Evolutionary conservation across 768 basidiomycete genomes (phyloP), one percentile per base, ranked within the genome.

Genomic region (Termitomyces bulborhizus): DNA sequence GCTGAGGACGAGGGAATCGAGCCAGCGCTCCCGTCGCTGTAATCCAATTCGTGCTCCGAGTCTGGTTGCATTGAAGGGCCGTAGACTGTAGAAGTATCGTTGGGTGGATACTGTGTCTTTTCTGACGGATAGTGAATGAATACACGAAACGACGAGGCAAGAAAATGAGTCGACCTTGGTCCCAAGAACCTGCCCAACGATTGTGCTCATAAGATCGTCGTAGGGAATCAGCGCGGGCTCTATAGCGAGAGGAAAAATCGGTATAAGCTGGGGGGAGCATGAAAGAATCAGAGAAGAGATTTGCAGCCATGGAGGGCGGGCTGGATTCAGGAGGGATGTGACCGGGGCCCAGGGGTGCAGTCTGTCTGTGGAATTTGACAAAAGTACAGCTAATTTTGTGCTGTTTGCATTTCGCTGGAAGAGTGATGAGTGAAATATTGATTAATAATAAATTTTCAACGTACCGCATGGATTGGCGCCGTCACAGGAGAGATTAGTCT

Each of bases 321-420:
- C n/a, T n/a, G n/a, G n/a, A n/a, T n/a, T n/a, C n/a, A n/a, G n/a
- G n/a, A n/a, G n/a, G n/a, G n/a, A n/a, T n/a, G n/a, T n/a, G n/a
- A n/a, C n/a, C n/a, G 9, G 88, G 88, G 3, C 88, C 88, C 1
- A 80, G 76, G 29, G 88, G 88, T 0, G 87, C 88, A 0, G 89
- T 90, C 64, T 90, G 89, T 13, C 88, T 82, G 64, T 89, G 87
- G 63, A 88, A 90, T 64, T 91, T 89, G 68, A 90, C 83, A 60
- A 82, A 91, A 0, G 88, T 91, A 69, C 89, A 91, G 4, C 85
- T 77, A 53, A 72, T 77, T 67, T 87, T 89, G 54, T 86, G 81
- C 51, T 85, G 76, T 1, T 81, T 62, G 62, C 90, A 91, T 79
- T 90, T 90, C 15, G 84, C 88, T 90, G n/a, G n/a, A 64, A 45